A percentile compares a stretch with the other conserved stretches of the same genome.
Conservation (phyloP, 129 eudicot genomes). For the Gnaphalium uliginosum region DNA sequence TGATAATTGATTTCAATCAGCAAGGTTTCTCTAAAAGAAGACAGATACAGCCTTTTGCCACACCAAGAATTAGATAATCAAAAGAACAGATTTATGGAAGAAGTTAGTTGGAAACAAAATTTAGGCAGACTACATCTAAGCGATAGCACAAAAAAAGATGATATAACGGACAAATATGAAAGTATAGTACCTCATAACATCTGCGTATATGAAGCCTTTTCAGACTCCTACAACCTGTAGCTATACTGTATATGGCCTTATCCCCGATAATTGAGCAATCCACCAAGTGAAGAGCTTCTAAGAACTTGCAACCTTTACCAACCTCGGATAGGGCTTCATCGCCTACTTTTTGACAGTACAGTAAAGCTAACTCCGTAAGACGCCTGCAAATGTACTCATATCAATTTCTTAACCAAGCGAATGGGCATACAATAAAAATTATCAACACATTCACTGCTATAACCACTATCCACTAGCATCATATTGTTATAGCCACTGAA, state of each 20-base stretch:
- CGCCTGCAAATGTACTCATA: constrained; percentile 51
- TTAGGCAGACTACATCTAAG: background rate
- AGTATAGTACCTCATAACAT: constrained; percentile 70
- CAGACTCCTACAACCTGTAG: constrained; percentile 67
- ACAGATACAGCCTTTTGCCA: background rate
- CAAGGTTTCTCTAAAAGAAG: background rate
- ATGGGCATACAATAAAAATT: too few relatives aligned
- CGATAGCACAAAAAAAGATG: background rate
- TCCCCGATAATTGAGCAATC: constrained; percentile 85
- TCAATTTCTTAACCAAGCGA: background rate
- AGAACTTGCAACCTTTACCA: constrained; percentile 86
- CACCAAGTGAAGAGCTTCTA: constrained; percentile 86
- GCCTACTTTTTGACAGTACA: constrained; percentile 82
- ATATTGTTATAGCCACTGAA: background rate
- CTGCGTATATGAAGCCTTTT: constrained; percentile 89
- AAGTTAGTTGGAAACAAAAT: background rate
- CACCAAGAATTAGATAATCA: background rate
- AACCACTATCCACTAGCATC: constrained; percentile 14
- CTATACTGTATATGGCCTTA: constrained; percentile 81
- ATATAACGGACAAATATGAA: background rate
- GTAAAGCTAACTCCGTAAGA: constrained; percentile 77
- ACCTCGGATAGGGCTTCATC: constrained; percentile 70
- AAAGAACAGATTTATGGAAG: background rate
- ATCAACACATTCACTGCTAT: background rate
- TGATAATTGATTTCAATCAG: background rate